Evolutionary conservation across 2,329 filamentous ascomycete genomes (phyloP).

Genomic region (Juglanconis oblonga): DNA sequence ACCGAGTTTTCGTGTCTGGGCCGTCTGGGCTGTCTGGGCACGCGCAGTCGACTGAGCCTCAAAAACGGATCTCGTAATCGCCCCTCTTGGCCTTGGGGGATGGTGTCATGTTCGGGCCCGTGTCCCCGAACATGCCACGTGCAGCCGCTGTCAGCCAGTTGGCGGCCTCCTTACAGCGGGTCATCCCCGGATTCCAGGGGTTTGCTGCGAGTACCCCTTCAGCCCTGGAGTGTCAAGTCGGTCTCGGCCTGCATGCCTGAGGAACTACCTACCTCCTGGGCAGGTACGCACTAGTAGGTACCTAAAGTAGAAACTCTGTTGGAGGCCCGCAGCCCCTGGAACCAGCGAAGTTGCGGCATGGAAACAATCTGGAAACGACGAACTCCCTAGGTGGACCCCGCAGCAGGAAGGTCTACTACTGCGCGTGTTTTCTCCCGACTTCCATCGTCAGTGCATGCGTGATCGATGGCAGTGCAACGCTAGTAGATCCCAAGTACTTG

Average conservation of each 20-base stretch:
- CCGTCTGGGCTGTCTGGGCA: not conserved
- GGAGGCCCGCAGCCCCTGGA: too few relatives aligned
- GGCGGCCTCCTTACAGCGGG: slow-evolving; percentile 2
- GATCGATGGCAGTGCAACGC: not conserved
- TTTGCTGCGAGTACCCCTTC: not conserved
- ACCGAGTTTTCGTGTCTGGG: not conserved
- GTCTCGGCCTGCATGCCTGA: not conserved
- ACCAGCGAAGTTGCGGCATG: too few relatives aligned
- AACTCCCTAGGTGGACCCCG: too few relatives aligned
- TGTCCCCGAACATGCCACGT: slow-evolving; percentile 2
- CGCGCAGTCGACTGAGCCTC: slow-evolving; percentile 9
- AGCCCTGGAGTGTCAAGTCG: not conserved
- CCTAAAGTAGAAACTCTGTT: not conserved
- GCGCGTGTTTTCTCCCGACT: too few relatives aligned
- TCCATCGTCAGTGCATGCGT: not conserved
- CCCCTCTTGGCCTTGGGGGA: slow-evolving; percentile 1
- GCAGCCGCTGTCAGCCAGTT: slow-evolving; percentile 5
- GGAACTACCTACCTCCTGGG: not conserved
- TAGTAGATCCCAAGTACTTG: not conserved
- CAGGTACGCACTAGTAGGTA: not conserved
- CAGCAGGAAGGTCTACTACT: too few relatives aligned
- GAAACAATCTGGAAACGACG: too few relatives aligned
- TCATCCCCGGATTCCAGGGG: slow-evolving; percentile 1
- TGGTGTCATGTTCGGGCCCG: not conserved
- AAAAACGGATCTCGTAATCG: slow-evolving; percentile 10